Evolutionary conservation across 495 filamentous ascomycete genomes (phyloP).

Genomic region (Neurospora pannonica): DNA sequence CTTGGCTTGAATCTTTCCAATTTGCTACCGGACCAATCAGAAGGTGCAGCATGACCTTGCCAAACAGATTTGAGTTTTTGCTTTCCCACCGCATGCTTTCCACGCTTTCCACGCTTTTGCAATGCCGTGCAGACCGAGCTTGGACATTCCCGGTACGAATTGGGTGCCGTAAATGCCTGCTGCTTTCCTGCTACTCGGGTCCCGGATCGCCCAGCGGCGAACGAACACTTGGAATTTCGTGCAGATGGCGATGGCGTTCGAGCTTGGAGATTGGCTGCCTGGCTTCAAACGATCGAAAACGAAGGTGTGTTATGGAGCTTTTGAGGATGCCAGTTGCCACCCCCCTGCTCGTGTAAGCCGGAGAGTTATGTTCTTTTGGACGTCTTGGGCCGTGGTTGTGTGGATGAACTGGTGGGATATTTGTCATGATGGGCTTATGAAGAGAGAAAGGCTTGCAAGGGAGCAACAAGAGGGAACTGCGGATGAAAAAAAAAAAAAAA

Average conservation of each 20-base stretch:
- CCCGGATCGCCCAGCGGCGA: not conserved
- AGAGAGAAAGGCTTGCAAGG: not conserved
- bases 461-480: not conserved
- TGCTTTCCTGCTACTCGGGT: not conserved
- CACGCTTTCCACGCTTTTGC: not conserved
- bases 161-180: not conserved
- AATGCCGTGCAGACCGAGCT: not conserved
- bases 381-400: not conserved
- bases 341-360: slow-evolving; percentile 5
- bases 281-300: not conserved
- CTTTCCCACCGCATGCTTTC: not conserved
- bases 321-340: slow-evolving; percentile 2
- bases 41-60: not conserved
- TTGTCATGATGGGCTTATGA: not conserved
- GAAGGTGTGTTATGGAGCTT: not conserved
- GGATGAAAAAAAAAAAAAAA: not conserved
- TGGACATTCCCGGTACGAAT: not conserved
- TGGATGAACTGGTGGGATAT: not conserved
- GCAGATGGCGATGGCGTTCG: not conserved
- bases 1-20: not conserved
- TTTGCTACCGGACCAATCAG: not conserved
- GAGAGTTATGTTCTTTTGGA: not conserved
- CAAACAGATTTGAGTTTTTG: not conserved
- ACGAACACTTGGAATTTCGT: not conserved
- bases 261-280: slow-evolving; percentile 1